Base-by-base conservation (phyloP, 305 asterid species). In the Solanum hybrid region DNA sequence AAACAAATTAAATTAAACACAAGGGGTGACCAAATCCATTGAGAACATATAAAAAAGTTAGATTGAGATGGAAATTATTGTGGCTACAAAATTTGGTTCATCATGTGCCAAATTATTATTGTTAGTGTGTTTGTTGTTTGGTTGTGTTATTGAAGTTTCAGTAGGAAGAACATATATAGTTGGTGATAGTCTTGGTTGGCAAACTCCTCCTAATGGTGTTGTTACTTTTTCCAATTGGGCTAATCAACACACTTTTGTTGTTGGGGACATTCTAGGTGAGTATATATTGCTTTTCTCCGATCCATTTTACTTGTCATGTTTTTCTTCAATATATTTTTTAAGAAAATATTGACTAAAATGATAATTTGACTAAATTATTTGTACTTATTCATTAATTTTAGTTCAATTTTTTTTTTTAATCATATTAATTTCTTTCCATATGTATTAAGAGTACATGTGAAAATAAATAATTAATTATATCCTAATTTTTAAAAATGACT, bases 131-230 rank as follows among this genome's bases (percentile, higher is more conserved):
- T 87, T 73, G 67, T 9, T 87, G 37, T 87, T 67, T 26, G 80
- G 13, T 87, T 67, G 36, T 69, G 18, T 73, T 37, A 3, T 73
- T 71, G 29, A 84, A 6, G 22, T 46, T 29, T 79, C 89, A 24
- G 22, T 57, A 33, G 92, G 91, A 86, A 69, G 29, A 22, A 89
- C 90, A 22, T 82, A 91, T 36, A 89, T 5, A 61, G 92, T 91
- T 39, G 92, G 90, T 13, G 90, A 86, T 76, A 29, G 24, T 69
- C 5, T 35, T 26, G 90, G 89, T 14, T 90, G 92, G 92, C 35
- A 36, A 28, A 87, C 88, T 2, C 76, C 86, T 33, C 28, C 84
- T 80, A 36, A 33, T 40, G 88, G 76, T 36, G 88, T 12, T 42
- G 11, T 71, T 20, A 18, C 80, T 87, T 90, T 61, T 57, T 16